Conservation (phyloP, 2,329 filamentous ascomycete genomes). For the Hypoxylon sp. region DNA sequence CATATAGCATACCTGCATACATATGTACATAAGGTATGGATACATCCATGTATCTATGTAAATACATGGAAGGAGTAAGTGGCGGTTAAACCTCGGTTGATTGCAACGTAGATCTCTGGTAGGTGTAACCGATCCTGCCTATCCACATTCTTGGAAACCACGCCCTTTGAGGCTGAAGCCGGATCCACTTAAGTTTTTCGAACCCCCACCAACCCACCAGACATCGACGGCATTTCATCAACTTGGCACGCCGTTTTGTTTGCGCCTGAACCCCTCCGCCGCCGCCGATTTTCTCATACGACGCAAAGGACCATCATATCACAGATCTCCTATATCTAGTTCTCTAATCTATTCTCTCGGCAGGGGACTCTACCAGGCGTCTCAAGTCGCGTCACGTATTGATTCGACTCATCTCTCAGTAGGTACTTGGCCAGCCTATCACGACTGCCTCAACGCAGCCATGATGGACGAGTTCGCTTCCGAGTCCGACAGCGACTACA, state of each 20-base stretch:
- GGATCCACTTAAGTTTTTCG: constrained; percentile 22
- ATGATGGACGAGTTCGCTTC: constrained; percentile 97
- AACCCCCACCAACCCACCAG: constrained; percentile 34
- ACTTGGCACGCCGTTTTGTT: constrained; percentile 20
- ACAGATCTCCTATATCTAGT: neutral
- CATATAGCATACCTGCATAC: too few species aligned
- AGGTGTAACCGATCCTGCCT: neutral
- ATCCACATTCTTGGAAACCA: constrained; percentile 28
- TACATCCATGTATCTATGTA: too few species aligned
- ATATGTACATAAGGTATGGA: too few species aligned
- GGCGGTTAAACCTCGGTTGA: constrained; percentile 11
- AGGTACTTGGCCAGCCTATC: constrained; percentile 9
- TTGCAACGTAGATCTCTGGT: neutral
- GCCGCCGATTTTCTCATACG: constrained; percentile 17
- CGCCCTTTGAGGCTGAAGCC: constrained; percentile 29
- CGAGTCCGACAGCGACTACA: constrained; percentile 98
- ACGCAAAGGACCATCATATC: constrained; percentile 9
- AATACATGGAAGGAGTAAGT: too few species aligned
- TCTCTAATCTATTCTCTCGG: neutral
- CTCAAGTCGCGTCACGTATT: constrained; percentile 19
- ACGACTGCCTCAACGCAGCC: constrained; percentile 30
- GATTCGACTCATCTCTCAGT: neutral
- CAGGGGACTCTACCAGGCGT: neutral
- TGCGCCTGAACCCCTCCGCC: constrained; percentile 40
- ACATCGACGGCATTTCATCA: constrained; percentile 30